Percentiles rank a stretch among this genome's conserved stretches.
Conservation (phyloP, 768 basidiomycete species). For the Amanita phalloides region DNA sequence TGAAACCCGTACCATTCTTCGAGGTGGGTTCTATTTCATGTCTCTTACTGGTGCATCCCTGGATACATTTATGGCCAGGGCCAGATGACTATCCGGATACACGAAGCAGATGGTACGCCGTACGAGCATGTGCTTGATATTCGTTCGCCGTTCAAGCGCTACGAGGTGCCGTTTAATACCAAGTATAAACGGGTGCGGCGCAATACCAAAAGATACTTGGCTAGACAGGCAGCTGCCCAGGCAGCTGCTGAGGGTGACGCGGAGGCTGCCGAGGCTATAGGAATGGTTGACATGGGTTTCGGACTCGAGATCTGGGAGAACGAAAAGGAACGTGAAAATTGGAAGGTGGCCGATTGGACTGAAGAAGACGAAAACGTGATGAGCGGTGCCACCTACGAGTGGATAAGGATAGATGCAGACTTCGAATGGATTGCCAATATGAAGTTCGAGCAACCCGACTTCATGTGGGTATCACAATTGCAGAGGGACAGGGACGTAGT, state of each 20-base stretch:
- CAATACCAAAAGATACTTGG: slow-evolving; percentile 93
- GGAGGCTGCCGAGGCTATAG: slow-evolving; percentile 89
- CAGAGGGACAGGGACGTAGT: slow-evolving; percentile 95
- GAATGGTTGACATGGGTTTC: slow-evolving; percentile 90
- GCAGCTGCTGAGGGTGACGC: slow-evolving; percentile 88
- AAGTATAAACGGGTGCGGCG: slow-evolving; percentile 95
- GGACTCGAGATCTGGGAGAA: slow-evolving; percentile 95
- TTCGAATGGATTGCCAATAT: slow-evolving; percentile 97
- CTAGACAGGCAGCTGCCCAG: slow-evolving; percentile 85
- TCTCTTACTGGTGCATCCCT: neutral
- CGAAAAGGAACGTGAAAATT: slow-evolving; percentile 82
- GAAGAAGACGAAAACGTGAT: slow-evolving; percentile 92
- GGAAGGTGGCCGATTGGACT: slow-evolving; percentile 97
- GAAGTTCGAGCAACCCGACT: slow-evolving; percentile 91
- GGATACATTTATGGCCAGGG: slow-evolving; percentile 40
- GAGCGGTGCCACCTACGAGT: slow-evolving; percentile 96
- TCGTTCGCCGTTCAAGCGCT: slow-evolving; percentile 78
- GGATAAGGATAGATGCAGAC: slow-evolving; percentile 98
- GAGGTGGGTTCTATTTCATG: slow-evolving; percentile 38
- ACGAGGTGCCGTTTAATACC: slow-evolving; percentile 96
- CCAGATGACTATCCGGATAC: slow-evolving; percentile 97
- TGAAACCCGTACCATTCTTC: slow-evolving; percentile 82
- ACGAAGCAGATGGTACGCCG: slow-evolving; percentile 97
- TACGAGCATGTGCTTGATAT: slow-evolving; percentile 98
- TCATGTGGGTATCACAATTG: slow-evolving; percentile 97